phyloP scores from a whole-genome alignment of 2,329 filamentous ascomycete species.

The Ceratocystis colombiana region DNA sequence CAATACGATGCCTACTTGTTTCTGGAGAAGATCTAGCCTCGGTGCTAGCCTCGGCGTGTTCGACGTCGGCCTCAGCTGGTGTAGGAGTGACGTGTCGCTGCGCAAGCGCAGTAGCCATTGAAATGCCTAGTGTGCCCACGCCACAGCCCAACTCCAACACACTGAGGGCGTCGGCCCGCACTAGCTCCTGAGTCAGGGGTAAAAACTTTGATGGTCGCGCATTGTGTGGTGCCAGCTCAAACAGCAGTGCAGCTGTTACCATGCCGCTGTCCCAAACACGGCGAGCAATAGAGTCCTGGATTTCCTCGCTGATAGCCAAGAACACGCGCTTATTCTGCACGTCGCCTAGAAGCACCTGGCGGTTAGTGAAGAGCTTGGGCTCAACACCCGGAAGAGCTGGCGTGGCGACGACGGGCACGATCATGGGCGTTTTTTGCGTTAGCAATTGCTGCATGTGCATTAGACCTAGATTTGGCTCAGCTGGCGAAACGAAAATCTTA shows the following conservation, averaged over 20 bases:
- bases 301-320: conserved; percentile 42
- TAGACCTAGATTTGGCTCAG: conserved; percentile 20
- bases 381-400: conserved; percentile 17
- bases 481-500: conserved; percentile 24
- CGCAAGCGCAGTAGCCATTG: conserved; percentile 36
- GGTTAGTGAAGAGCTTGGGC: conserved; percentile 21
- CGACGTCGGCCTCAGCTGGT: background rate
- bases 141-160: conserved; percentile 49
- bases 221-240: conserved; percentile 17
- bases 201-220: background rate
- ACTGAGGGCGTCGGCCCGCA: conserved; percentile 9
- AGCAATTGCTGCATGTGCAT: conserved; percentile 23
- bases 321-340: conserved; percentile 24
- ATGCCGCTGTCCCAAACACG: conserved; percentile 52
- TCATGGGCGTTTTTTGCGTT: conserved; percentile 19
- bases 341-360: conserved; percentile 24
- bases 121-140: conserved; percentile 46
- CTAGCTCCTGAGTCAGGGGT: conserved; percentile 12
- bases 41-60: background rate
- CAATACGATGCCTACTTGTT: conserved; percentile 30
- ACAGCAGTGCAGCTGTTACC: conserved; percentile 36
- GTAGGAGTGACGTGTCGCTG: conserved; percentile 24
- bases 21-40: background rate
- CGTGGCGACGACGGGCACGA: conserved; percentile 23
- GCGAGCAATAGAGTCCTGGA: conserved; percentile 50